Evolutionary conservation across 2,329 filamentous ascomycete genomes (phyloP).

Genomic region (Diplodia mutila): DNA sequence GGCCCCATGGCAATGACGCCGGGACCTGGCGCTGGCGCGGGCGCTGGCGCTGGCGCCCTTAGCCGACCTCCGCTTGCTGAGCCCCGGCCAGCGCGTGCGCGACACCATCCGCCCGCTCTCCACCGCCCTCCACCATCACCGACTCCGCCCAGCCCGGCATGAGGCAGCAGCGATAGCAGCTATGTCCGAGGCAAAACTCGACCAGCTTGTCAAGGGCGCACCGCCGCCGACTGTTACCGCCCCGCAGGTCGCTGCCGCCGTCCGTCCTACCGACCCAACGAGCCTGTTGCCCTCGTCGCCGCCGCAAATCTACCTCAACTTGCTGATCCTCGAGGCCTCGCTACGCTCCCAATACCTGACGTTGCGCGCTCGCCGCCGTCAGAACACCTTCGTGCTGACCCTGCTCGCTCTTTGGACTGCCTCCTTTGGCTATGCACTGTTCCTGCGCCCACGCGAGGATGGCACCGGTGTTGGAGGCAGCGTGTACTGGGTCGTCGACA

Average conservation of each 20-base stretch:
- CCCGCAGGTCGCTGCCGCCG: conserved; percentile 44
- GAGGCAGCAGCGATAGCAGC: conserved; percentile 16
- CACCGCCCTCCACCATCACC: not conserved
- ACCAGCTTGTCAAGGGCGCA: conserved; percentile 91
- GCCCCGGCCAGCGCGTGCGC: not conserved
- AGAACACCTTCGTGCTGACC: conserved; percentile 90
- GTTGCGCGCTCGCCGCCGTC: conserved; percentile 81
- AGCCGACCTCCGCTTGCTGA: not conserved
- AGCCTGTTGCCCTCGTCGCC: conserved; percentile 85
- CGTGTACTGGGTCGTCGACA: conserved; percentile 95
- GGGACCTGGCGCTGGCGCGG: not conserved
- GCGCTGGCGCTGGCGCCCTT: not conserved
- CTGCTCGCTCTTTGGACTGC: conserved; percentile 79
- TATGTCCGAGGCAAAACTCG: conserved; percentile 69
- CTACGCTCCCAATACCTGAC: conserved; percentile 91
- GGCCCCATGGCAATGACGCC: not conserved
- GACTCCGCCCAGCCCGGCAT: not conserved
- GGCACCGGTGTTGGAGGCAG: conserved; percentile 87
- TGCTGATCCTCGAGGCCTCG: conserved; percentile 93
- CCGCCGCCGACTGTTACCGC: conserved; percentile 64
- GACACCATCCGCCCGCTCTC: not conserved
- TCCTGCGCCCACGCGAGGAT: conserved; percentile 94
- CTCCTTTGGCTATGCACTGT: conserved; percentile 87
- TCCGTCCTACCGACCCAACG: conserved; percentile 66
- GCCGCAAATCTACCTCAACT: conserved; percentile 96